Percentiles rank a stretch among this genome's conserved stretches.
Conservation (phyloP, 1,284 basidiomycete species). For the Microbotryomycetes sp. region DNA sequence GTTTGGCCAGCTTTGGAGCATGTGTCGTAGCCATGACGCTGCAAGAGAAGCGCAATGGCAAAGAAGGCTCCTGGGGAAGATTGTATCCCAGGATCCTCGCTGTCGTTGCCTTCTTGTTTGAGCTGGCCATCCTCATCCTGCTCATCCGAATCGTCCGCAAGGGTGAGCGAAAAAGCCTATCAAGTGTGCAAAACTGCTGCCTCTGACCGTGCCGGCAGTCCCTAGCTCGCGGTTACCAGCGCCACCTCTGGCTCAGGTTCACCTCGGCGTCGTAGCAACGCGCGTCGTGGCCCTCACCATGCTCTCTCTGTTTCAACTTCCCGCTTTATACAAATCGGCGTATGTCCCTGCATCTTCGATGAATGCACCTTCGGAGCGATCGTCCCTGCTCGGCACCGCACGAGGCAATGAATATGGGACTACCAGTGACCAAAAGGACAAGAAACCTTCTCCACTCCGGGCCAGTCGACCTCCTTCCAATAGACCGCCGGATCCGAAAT, state of each 20-base stretch:
- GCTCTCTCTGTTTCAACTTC: conserved; percentile 17
- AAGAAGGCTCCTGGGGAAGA: conserved; percentile 1
- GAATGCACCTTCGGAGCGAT: background rate
- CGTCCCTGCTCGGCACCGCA: background rate
- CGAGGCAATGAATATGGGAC: background rate
- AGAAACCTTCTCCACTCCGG: background rate
- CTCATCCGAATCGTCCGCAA: conserved; percentile 13
- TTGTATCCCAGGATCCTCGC: conserved; percentile 15
- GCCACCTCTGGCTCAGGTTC: conserved; percentile 9
- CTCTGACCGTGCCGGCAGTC: background rate
- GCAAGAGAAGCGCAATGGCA: conserved; percentile 8
- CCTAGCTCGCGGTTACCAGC: background rate
- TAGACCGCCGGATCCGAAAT: conserved; percentile 21
- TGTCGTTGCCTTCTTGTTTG: conserved; percentile 7
- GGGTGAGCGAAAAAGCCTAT: conserved; percentile 5
- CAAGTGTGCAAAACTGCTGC: background rate
- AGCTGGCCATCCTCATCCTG: conserved; percentile 17
- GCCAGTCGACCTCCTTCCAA: conserved; percentile 15
- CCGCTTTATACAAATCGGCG: conserved; percentile 9
- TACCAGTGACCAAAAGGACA: background rate
- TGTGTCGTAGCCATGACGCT: conserved; percentile 15
- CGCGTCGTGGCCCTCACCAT: conserved; percentile 17
- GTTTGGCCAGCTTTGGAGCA: conserved; percentile 9
- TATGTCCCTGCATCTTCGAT: conserved; percentile 6
- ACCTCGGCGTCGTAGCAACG: conserved; percentile 15